phyloP scores from a whole-genome alignment of 2,329 filamentous ascomycete species.

The Myriangium duriaei region DNA sequence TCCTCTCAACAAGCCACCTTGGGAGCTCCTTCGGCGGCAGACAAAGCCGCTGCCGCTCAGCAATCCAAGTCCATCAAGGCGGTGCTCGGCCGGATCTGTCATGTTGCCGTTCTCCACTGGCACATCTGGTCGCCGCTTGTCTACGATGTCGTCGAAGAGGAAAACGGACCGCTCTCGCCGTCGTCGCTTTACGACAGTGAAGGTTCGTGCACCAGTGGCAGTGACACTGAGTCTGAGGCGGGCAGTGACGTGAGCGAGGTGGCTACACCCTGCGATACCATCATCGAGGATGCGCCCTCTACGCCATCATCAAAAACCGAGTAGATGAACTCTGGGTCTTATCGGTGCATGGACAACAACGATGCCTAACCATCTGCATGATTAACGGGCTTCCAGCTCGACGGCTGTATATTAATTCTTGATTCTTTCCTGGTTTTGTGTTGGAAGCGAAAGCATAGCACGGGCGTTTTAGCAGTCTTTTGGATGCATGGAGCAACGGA shows the following conservation, averaged over 20 bases:
- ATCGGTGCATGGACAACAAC: too few species aligned
- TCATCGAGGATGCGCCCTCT: neutral
- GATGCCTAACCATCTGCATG: neutral
- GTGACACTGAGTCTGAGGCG: conserved; percentile 11
- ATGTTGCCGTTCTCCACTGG: conserved; percentile 81
- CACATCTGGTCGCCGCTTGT: conserved; percentile 70
- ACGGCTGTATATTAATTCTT: neutral
- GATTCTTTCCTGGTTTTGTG: neutral
- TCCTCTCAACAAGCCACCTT: conserved; percentile 5
- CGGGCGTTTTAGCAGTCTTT: neutral
- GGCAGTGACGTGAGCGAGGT: conserved; percentile 11
- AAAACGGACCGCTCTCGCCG: conserved; percentile 20
- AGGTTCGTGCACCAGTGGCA: conserved; percentile 5
- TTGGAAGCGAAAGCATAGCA: neutral
- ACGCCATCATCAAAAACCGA: neutral
- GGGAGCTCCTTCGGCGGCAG: conserved; percentile 12
- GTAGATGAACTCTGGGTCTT: too few species aligned
- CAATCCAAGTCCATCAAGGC: conserved; percentile 28
- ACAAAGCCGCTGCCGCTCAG: neutral
- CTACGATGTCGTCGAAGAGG: conserved; percentile 36
- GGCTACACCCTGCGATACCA: neutral
- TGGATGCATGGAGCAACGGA: neutral
- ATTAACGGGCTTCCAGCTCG: too few species aligned
- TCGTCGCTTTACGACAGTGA: conserved; percentile 1
- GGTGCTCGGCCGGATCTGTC: conserved; percentile 65